phyloP scores from a whole-genome alignment of 148 eudicot species.

The Nepenthes gracilis region DNA sequence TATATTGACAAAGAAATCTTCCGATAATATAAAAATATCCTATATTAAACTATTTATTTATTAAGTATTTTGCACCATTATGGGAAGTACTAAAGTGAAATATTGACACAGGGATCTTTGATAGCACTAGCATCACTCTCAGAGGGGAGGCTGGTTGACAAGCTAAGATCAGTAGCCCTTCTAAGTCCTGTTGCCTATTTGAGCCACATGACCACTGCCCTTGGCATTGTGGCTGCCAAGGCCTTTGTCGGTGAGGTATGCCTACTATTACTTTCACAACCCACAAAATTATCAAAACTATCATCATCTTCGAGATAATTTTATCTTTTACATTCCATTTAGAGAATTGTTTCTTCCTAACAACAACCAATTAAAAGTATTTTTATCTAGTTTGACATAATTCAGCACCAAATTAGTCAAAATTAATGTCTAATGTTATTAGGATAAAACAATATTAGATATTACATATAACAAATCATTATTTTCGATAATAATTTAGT shows the following conservation, averaged over 20 bases:
- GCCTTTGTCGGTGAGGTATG: slow-evolving; percentile 48
- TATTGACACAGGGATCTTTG: slow-evolving; percentile 40
- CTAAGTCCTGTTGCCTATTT: slow-evolving; percentile 57
- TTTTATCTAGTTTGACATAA: too few species aligned
- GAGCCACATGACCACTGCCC: slow-evolving; percentile 63
- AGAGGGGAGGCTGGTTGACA: slow-evolving; percentile 35
- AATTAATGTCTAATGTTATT: too few species aligned
- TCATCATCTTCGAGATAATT: neutral
- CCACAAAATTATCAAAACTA: neutral
- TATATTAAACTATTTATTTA: too few species aligned
- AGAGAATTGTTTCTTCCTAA: neutral
- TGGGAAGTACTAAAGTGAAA: too few species aligned
- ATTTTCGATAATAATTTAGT: too few species aligned
- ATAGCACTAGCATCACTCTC: slow-evolving; percentile 46
- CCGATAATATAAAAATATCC: too few species aligned
- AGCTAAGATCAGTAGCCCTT: slow-evolving; percentile 43
- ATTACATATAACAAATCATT: too few species aligned
- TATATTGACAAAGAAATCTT: too few species aligned
- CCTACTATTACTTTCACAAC: neutral
- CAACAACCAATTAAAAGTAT: neutral
- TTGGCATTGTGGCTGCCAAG: slow-evolving; percentile 32
- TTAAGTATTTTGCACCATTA: too few species aligned
- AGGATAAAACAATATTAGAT: too few species aligned
- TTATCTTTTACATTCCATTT: too few species aligned
- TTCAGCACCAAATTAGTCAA: too few species aligned